Conservation (phyloP, 148 eudicot species). For the Rhododendron vialii region DNA sequence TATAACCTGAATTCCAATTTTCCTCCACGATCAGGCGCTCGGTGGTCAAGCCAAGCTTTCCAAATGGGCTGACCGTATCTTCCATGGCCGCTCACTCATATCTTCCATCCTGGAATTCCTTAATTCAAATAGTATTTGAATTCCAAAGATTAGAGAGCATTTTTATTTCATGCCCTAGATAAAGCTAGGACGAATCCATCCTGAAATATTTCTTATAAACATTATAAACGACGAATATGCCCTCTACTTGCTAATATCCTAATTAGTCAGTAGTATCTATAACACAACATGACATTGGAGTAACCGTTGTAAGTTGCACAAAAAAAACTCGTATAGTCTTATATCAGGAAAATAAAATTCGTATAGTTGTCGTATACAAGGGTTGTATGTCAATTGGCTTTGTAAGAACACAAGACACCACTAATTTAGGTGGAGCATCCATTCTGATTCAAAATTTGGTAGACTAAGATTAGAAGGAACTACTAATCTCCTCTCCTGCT, state of each 20-base stretch:
- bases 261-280: not conserved
- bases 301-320: not conserved
- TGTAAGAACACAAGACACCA: not conserved
- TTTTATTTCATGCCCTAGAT: not conserved
- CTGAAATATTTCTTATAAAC: not conserved
- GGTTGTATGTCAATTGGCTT: not conserved
- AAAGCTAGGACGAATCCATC: not conserved
- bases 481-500: slow-evolving; percentile 71
- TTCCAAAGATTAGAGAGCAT: not conserved
- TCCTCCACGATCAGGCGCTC: not conserved
- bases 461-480: slow-evolving; percentile 3
- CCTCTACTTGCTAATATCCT: not conserved
- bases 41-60: too few species aligned
- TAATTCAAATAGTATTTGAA: not conserved
- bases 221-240: not conserved
- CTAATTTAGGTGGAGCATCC: not conserved
- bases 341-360: not conserved
- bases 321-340: not conserved
- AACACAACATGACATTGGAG: not conserved
- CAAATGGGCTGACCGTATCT: too few species aligned
- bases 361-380: not conserved
- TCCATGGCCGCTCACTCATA: too few species aligned
- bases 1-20: not conserved
- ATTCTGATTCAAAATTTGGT: not conserved
- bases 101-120: not conserved